Conservation (phyloP, 2,329 filamentous ascomycete genomes). For the Pseudomassariella vexata region DNA sequence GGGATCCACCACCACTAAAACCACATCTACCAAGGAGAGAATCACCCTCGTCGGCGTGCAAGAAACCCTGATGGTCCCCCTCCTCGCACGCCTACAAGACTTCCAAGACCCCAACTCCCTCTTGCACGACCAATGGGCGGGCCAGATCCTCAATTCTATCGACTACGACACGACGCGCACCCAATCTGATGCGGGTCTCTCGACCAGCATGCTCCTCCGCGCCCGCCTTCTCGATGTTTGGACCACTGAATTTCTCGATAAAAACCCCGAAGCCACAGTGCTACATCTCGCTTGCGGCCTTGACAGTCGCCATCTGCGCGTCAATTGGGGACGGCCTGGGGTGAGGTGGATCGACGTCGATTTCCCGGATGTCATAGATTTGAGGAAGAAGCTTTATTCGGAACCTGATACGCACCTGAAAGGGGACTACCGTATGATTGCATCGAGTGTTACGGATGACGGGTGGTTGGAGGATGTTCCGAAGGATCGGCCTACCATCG, state of each 20-base stretch:
- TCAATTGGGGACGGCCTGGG: constrained; percentile 6
- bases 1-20: too few relatives aligned
- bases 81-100: not conserved
- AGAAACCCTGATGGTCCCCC: constrained; percentile 3
- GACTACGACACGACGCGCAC: constrained; percentile 3
- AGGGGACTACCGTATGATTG: constrained; percentile 8
- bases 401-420: constrained; percentile 6
- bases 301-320: constrained; percentile 13
- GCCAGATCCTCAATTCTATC: constrained; percentile 2
- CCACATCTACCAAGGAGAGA: constrained; percentile 5
- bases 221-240: not conserved
- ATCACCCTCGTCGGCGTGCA: constrained; percentile 4
- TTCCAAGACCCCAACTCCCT: constrained; percentile 3
- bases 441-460: constrained; percentile 12
- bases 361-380: constrained; percentile 12
- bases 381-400: constrained; percentile 13
- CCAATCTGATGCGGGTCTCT: too few relatives aligned
- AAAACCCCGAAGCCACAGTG: constrained; percentile 5
- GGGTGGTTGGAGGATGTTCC: constrained; percentile 14
- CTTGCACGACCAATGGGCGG: constrained; percentile 5
- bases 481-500: constrained; percentile 11
- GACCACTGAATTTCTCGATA: not conserved
- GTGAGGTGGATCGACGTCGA: constrained; percentile 20
- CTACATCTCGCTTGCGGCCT: constrained; percentile 19
- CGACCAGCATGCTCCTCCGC: too few relatives aligned